phyloP scores from a whole-genome alignment of 2,329 filamentous ascomycete species.

The Exophiala sp. region DNA sequence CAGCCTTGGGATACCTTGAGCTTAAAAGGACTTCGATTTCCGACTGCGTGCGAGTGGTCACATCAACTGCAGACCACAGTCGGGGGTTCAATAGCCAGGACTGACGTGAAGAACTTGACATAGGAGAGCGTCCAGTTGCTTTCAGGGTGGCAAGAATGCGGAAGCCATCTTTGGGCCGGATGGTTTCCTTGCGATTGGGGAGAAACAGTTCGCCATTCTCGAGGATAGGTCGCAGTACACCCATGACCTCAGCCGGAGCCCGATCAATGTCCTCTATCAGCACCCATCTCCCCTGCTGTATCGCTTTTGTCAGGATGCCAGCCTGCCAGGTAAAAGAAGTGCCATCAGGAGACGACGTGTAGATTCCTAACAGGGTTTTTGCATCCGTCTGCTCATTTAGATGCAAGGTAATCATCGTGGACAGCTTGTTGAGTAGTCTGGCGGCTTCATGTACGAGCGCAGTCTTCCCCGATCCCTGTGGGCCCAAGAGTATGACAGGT shows the following conservation, averaged over 20 bases:
- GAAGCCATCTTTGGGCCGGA: constrained; percentile 80
- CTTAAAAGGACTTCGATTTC: constrained; percentile 75
- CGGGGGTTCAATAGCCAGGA: constrained; percentile 41
- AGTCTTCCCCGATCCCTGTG: constrained; percentile 88
- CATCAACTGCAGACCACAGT: constrained; percentile 76
- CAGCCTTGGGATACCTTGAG: constrained; percentile 66
- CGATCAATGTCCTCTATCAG: constrained; percentile 95
- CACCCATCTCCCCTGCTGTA: constrained; percentile 92
- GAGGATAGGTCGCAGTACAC: constrained; percentile 85
- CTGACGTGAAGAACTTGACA: constrained; percentile 64
- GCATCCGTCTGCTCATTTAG: constrained; percentile 98
- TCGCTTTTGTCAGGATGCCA: constrained; percentile 88
- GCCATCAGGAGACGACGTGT: constrained; percentile 81
- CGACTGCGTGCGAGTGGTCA: constrained; percentile 60
- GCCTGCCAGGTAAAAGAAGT: constrained; percentile 90
- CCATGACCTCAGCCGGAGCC: constrained; percentile 91
- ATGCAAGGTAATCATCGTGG: constrained; percentile 86
- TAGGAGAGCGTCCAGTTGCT: constrained; percentile 61
- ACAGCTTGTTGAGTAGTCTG: constrained; percentile 70
- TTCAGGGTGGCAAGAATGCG: constrained; percentile 88
- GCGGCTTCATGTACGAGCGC: constrained; percentile 79
- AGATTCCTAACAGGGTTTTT: constrained; percentile 91
- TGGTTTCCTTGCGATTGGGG: constrained; percentile 79
- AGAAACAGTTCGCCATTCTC: constrained; percentile 89
- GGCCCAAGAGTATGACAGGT: constrained; percentile 76